Conservation (phyloP, 495 filamentous ascomycete genomes). For the Hypoxylon crocopeplum region DNA sequence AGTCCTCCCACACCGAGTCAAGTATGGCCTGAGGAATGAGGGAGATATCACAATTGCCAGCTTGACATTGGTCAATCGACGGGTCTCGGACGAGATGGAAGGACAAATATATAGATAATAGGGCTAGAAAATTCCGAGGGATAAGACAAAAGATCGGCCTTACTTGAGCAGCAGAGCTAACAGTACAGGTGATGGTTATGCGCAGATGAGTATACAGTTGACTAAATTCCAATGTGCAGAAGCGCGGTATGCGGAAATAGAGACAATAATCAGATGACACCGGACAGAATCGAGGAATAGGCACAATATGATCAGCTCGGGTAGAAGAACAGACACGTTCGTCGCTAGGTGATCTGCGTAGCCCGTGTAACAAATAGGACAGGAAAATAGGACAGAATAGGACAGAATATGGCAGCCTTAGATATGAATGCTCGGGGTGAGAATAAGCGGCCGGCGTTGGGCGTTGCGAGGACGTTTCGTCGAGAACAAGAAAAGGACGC, state of each 20-base stretch:
- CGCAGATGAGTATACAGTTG: slow-evolving; percentile 2
- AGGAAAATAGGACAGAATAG: slow-evolving; percentile 8
- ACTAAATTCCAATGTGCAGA: slow-evolving; percentile 6
- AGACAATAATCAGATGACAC: slow-evolving; percentile 6
- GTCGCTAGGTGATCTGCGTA: slow-evolving; percentile 17
- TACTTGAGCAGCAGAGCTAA: slow-evolving; percentile 25
- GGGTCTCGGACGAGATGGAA: slow-evolving; percentile 7
- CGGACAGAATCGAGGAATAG: slow-evolving; percentile 8
- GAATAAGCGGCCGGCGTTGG: slow-evolving; percentile 3
- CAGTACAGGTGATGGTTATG: slow-evolving; percentile 1
- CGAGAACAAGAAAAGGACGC: slow-evolving; percentile 13
- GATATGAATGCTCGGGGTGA: not conserved
- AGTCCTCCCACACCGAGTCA: slow-evolving; percentile 35
- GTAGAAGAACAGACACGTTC: slow-evolving; percentile 10
- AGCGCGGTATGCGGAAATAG: slow-evolving; percentile 8
- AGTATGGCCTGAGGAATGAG: slow-evolving; percentile 29
- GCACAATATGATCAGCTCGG: slow-evolving; percentile 3
- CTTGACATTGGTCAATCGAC: slow-evolving; percentile 42
- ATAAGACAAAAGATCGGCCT: slow-evolving; percentile 12
- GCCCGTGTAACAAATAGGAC: slow-evolving; percentile 14
- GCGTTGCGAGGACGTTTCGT: slow-evolving; percentile 12
- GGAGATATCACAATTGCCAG: slow-evolving; percentile 30
- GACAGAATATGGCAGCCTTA: slow-evolving; percentile 31
- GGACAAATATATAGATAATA: slow-evolving; percentile 23
- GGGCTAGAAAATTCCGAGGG: slow-evolving; percentile 7